Evolutionary conservation across 2,329 filamentous ascomycete species (phyloP).

Genomic region (Colletotrichum kahawae): DNA sequence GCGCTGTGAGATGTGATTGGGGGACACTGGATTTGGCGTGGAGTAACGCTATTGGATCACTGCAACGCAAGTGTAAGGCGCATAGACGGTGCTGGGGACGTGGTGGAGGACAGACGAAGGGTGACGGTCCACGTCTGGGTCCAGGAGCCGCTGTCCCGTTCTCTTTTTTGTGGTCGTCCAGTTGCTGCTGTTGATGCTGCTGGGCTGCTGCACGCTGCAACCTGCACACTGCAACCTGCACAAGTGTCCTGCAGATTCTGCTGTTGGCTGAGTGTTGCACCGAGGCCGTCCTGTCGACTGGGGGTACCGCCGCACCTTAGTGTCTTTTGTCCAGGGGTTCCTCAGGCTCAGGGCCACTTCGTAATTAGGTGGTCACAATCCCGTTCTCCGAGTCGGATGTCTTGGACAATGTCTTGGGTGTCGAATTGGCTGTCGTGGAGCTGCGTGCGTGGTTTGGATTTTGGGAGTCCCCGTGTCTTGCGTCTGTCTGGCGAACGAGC

Average conservation of each 20-base stretch:
- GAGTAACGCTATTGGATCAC: constrained; percentile 34
- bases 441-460: not conserved
- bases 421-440: not conserved
- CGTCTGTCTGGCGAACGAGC: not conserved
- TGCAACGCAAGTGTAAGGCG: constrained; percentile 18
- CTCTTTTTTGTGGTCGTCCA: not conserved
- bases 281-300: not conserved
- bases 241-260: not conserved
- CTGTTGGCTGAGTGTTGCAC: not conserved
- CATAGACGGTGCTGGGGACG: constrained; percentile 15
- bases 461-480: not conserved
- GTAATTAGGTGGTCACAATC: not conserved
- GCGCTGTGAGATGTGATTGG: constrained; percentile 19
- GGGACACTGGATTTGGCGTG: constrained; percentile 31
- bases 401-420: not conserved
- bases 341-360: not conserved
- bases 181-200: not conserved
- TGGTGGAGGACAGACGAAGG: constrained; percentile 4
- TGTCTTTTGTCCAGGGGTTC: not conserved
- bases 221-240: not conserved
- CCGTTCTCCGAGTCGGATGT: not conserved
- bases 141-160: not conserved
- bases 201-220: not conserved
- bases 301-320: not conserved
- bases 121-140: not conserved